Conservation (phyloP, 805 yeast species). For the Sugiyamaella qingdaonensis region DNA sequence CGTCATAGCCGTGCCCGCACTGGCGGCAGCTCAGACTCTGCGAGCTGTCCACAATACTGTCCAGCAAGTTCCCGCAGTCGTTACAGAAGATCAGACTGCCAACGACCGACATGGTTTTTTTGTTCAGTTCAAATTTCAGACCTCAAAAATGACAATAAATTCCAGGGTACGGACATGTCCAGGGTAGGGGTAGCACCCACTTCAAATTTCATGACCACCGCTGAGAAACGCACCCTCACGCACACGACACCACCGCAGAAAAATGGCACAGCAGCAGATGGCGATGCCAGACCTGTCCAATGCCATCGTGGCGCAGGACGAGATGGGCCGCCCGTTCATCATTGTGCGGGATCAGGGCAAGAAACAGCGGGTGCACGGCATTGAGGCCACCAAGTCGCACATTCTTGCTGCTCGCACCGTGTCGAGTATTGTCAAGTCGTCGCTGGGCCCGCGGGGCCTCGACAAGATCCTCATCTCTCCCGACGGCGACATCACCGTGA, state of each 20-base stretch:
- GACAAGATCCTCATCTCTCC: constrained; percentile 93
- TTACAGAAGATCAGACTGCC: constrained; percentile 93
- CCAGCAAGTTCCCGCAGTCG: constrained; percentile 87
- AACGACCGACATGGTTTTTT: constrained; percentile 72
- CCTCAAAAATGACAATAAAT: background rate
- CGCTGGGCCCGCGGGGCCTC: constrained; percentile 97
- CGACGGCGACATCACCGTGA: constrained; percentile 96
- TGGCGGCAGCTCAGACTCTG: constrained; percentile 53
- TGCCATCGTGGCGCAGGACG: constrained; percentile 98
- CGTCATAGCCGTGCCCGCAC: constrained; percentile 42
- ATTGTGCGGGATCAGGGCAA: constrained; percentile 70
- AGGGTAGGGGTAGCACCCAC: background rate
- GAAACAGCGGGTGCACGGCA: constrained; percentile 46
- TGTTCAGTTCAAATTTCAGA: no score
- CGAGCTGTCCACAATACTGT: constrained; percentile 50
- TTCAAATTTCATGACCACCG: constrained; percentile 2
- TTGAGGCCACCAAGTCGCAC: constrained; percentile 76
- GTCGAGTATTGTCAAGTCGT: constrained; percentile 84
- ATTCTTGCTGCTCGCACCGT: constrained; percentile 94
- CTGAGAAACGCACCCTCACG: background rate
- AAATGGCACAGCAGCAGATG: constrained; percentile 19
- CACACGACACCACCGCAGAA: background rate
- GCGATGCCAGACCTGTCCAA: constrained; percentile 89
- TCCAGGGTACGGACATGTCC: background rate
- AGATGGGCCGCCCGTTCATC: constrained; percentile 97